Evolutionary conservation across 257 asterid species (phyloP), one percentile per base, ranked within the genome.

Genomic region (Misopates orontium): DNA sequence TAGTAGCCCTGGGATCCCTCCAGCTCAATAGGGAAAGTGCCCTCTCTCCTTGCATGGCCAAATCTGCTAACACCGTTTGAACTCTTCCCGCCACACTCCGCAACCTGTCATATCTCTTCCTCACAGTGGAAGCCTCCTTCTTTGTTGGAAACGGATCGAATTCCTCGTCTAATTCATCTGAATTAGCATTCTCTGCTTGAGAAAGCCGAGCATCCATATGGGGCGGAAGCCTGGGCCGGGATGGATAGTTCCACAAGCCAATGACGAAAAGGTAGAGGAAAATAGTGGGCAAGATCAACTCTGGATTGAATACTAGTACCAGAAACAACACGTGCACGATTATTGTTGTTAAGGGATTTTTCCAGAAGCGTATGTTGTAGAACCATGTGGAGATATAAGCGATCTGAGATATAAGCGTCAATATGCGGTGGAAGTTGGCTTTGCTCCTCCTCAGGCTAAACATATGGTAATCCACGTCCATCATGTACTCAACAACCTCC

Each of bases 1-100:
- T 89, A 0, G 98, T 87, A 17, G 96, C 97, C 75, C 98, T 76
- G 0, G 97, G 96, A 69, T 93, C 98, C 77, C 98, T 83, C 98
- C 98, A 93, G 85, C 87, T 93, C 60, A 93, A 69, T 69, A 93
- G 71, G 20, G 88, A 71, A 36, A 87, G 87, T 14, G 84, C 85
- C 66, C 98, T 79, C 75, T 93, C 98, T 12, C 85, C 98, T 66
- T 92, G 98, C 8, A 82, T 81, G 10, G 98, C 98, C 78, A 89
- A 67, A 72, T 89, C 98, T 18, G 95, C 92, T 1, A 87, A 64
- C 74, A 84, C 97, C 0, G 76, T 84, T 51, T 93, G 98, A 61
- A 93, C 97, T 77, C 86, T 73, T 4, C 95, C 94, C 0, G 97
- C 95, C 44, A 89, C 86, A 0, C 78, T 81, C 23, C 91, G 55